Conservation (phyloP, 495 filamentous ascomycete genomes). For the Podospora fimiseda region DNA sequence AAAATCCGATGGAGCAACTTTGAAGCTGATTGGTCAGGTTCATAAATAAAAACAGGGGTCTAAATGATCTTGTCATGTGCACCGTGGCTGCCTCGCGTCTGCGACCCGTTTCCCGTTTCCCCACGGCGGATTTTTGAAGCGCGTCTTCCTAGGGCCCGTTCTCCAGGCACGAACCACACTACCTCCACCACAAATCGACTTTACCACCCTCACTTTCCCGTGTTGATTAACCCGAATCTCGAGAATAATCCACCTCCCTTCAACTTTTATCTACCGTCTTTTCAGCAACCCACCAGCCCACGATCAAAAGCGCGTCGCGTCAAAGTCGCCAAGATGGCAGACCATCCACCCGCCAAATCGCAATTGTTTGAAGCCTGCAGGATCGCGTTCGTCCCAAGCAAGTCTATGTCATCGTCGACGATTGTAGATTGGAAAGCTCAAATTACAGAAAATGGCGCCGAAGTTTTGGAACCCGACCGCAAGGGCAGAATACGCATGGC, state of each 20-base stretch:
- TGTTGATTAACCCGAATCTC: too few species aligned
- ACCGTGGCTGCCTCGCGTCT: constrained; percentile 26
- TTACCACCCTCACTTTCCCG: background rate
- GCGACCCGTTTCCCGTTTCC: constrained; percentile 1
- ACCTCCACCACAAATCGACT: background rate
- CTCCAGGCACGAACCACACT: constrained; percentile 1
- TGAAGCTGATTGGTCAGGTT: too few species aligned
- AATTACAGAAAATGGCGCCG: constrained; percentile 48
- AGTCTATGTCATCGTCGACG: constrained; percentile 31
- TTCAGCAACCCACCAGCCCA: background rate
- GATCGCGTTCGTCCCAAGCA: constrained; percentile 42
- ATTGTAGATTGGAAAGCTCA: constrained; percentile 38
- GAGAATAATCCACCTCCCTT: too few species aligned
- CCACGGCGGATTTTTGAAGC: constrained; percentile 15
- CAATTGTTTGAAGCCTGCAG: constrained; percentile 33
- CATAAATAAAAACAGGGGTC: too few species aligned
- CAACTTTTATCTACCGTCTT: too few species aligned
- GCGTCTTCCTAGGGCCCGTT: constrained; percentile 12
- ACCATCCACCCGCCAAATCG: constrained; percentile 12
- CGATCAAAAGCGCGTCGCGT: constrained; percentile 13
- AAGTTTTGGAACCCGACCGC: constrained; percentile 38
- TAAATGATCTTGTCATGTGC: constrained; percentile 23
- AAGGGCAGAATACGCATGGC: constrained; percentile 45
- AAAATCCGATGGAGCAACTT: too few species aligned
- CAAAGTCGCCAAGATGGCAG: constrained; percentile 33